Evolutionary conservation across 306 rosid species (phyloP).

Genomic region (Cyclanthera cordifolia): DNA sequence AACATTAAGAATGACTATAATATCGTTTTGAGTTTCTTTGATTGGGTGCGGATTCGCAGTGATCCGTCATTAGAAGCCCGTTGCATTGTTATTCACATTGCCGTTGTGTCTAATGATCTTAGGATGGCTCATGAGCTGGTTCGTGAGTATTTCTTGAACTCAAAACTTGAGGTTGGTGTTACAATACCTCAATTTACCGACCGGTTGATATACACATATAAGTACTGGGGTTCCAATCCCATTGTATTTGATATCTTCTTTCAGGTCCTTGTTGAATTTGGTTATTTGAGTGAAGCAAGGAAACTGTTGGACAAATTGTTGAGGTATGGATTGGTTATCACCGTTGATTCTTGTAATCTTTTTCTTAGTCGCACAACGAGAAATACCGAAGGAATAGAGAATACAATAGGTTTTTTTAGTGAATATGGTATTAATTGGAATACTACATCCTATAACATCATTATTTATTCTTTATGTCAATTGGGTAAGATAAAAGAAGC

Average conservation of each 20-base stretch:
- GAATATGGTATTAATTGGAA: constrained; percentile 77
- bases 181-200: constrained; percentile 35
- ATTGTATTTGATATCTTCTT: constrained; percentile 60
- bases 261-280: constrained; percentile 61
- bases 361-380: constrained; percentile 39
- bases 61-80: constrained; percentile 52
- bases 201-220: constrained; percentile 62
- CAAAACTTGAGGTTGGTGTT: constrained; percentile 25
- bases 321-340: constrained; percentile 45
- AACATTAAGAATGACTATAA: constrained; percentile 41
- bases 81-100: constrained; percentile 56
- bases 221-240: constrained; percentile 74
- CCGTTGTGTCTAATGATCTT: constrained; percentile 51
- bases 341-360: constrained; percentile 70
- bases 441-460: constrained; percentile 45
- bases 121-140: constrained; percentile 47
- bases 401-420: constrained; percentile 37
- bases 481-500: constrained; percentile 63
- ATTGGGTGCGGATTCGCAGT: constrained; percentile 53
- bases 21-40: constrained; percentile 47
- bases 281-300: constrained; percentile 48
- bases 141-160: constrained; percentile 44
- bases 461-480: constrained; percentile 50
- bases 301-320: constrained; percentile 45
- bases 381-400: constrained; percentile 29